phyloP scores from a whole-genome alignment of 495 filamentous ascomycete genomes.

The Talaromyces borbonicus region DNA sequence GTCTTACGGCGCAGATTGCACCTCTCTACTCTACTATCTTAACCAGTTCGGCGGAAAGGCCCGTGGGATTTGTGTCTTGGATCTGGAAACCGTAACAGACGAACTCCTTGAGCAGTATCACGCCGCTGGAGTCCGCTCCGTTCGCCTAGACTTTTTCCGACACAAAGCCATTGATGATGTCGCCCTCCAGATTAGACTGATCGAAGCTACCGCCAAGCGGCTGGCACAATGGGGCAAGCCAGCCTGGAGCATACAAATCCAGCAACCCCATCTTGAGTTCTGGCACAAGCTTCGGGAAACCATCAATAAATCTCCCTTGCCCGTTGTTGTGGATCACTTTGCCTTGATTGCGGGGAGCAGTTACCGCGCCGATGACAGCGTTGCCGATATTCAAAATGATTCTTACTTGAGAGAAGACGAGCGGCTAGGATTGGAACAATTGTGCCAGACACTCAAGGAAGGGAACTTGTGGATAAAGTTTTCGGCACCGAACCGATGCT shows the following conservation, averaged over 20 bases:
- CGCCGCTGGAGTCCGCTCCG: conserved; percentile 6
- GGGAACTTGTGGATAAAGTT: conserved; percentile 8
- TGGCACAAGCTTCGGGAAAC: neutral
- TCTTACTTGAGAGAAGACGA: neutral
- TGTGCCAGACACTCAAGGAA: neutral
- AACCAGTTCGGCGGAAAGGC: neutral
- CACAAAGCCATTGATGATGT: conserved; percentile 3
- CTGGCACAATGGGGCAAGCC: conserved; percentile 1
- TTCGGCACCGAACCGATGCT: conserved; percentile 5
- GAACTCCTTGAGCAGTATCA: conserved; percentile 6
- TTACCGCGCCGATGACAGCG: neutral
- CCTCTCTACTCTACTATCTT: conserved; percentile 5
- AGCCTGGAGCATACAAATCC: conserved; percentile 6
- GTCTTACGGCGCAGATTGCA: conserved; percentile 4
- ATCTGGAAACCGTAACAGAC: conserved; percentile 7
- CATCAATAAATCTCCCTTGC: neutral
- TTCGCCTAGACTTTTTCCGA: conserved; percentile 6
- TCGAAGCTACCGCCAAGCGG: neutral
- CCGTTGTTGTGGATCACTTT: conserved; percentile 10
- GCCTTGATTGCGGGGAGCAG: conserved; percentile 5
- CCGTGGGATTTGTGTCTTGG: conserved; percentile 8
- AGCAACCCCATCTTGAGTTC: conserved; percentile 6
- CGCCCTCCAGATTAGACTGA: neutral
- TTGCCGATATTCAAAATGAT: conserved; percentile 1
- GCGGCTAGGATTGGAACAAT: neutral